phyloP scores from a whole-genome alignment of 2,329 filamentous ascomycete species.

The Penicillium aurantiogriseum region DNA sequence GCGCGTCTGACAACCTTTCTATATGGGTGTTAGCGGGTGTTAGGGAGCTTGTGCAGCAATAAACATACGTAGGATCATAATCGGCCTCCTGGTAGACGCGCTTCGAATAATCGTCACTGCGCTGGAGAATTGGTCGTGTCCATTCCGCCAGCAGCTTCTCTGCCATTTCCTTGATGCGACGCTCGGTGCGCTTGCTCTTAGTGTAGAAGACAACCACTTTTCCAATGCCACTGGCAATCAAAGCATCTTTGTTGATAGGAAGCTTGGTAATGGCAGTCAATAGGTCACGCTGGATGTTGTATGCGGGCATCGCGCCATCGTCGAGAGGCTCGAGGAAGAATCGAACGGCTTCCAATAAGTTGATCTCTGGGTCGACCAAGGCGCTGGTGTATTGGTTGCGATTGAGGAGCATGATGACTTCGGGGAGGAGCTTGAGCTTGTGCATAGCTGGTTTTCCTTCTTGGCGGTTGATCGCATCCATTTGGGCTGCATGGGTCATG shows the following conservation, averaged over 20 bases:
- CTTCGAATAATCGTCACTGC: conserved; percentile 93
- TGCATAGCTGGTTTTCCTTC: conserved; percentile 78
- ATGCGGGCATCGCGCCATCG: conserved; percentile 89
- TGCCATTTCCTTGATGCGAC: conserved; percentile 86
- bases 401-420: conserved; percentile 84
- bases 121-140: conserved; percentile 90
- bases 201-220: conserved; percentile 98
- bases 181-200: conserved; percentile 85
- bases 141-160: conserved; percentile 92
- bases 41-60: conserved; percentile 5
- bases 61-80: conserved; percentile 56
- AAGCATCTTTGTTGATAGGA: conserved; percentile 84
- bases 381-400: conserved; percentile 78
- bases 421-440: conserved; percentile 90
- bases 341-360: conserved; percentile 89
- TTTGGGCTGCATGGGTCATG: conserved; percentile 87
- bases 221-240: conserved; percentile 88
- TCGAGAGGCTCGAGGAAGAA: conserved; percentile 96
- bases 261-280: conserved; percentile 77
- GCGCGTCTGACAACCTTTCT: conserved; percentile 41
- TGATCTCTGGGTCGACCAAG: conserved; percentile 89
- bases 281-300: conserved; percentile 94
- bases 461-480: conserved; percentile 79
- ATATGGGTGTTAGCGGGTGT: conserved; percentile 15
- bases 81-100: conserved; percentile 59